Conservation (phyloP, 2,329 filamentous ascomycete genomes). For the Fusarium kyushuense region DNA sequence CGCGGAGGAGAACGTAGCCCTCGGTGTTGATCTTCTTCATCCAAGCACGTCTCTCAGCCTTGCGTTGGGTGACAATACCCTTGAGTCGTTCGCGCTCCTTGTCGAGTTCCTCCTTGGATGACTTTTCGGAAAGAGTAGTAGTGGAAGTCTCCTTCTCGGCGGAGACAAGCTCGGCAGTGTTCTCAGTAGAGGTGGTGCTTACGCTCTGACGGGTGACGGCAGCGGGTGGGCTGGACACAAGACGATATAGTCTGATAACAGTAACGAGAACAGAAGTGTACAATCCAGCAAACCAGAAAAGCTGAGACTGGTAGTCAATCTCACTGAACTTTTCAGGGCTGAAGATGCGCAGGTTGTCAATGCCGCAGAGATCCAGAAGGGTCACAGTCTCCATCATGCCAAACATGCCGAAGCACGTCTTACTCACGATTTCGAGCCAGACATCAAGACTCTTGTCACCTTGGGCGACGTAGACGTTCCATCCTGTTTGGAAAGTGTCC, state of each 20-base stretch:
- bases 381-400: slow-evolving; percentile 74
- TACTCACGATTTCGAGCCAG: slow-evolving; percentile 67
- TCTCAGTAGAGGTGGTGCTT: slow-evolving; percentile 45
- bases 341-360: slow-evolving; percentile 64
- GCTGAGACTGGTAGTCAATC: slow-evolving; percentile 71
- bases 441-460: slow-evolving; percentile 50
- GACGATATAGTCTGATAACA: slow-evolving; percentile 56
- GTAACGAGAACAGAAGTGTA: slow-evolving; percentile 62
- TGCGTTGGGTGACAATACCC: slow-evolving; percentile 50
- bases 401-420: slow-evolving; percentile 74
- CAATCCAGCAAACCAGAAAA: slow-evolving; percentile 77
- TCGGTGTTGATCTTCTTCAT: slow-evolving; percentile 49
- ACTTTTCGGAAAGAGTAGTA: slow-evolving; percentile 34
- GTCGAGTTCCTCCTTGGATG: slow-evolving; percentile 43
- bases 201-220: slow-evolving; percentile 50
- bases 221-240: slow-evolving; percentile 53
- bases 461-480: slow-evolving; percentile 54
- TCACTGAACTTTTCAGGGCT: slow-evolving; percentile 59
- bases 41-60: slow-evolving; percentile 51
- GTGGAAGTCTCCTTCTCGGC: slow-evolving; percentile 33
- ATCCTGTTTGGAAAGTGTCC: slow-evolving; percentile 67
- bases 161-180: slow-evolving; percentile 29
- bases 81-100: slow-evolving; percentile 55
- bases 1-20: slow-evolving; percentile 56
- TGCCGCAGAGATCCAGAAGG: slow-evolving; percentile 64